phyloP scores from a whole-genome alignment of 106 monocot genomes.

The Dioscorea zingiberensis region DNA sequence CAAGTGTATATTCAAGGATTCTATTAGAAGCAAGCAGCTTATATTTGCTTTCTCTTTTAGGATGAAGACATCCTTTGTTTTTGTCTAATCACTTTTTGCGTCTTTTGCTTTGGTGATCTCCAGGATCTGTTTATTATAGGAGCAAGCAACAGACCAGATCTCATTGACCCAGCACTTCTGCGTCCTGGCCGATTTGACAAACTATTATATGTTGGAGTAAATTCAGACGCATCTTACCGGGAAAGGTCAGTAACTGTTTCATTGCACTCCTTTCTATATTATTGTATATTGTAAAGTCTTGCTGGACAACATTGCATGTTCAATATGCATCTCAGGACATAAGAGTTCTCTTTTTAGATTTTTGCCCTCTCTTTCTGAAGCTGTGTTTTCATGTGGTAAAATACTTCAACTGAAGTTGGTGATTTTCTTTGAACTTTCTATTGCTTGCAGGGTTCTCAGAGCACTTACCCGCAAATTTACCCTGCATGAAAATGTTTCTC shows the following conservation, averaged over 20 bases:
- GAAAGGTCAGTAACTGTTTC: conserved; percentile 51
- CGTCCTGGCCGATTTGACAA: conserved; percentile 94
- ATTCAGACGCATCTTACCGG: conserved; percentile 67
- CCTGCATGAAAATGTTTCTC: conserved; percentile 72
- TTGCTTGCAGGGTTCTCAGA: conserved; percentile 56
- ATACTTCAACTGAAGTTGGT: not conserved
- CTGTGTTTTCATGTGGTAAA: too few relatives aligned
- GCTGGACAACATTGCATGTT: too few relatives aligned
- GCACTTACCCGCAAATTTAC: conserved; percentile 86
- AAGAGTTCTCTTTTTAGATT: too few relatives aligned
- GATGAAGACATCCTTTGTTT: not conserved
- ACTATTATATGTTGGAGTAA: conserved; percentile 90
- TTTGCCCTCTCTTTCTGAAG: too few relatives aligned
- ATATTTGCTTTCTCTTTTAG: not conserved
- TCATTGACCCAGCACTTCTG: conserved; percentile 89
- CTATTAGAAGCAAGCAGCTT: not conserved
- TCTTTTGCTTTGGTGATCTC: not conserved
- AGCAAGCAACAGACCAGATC: conserved; percentile 92
- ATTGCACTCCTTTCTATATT: not conserved
- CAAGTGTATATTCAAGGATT: not conserved
- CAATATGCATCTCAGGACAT: too few relatives aligned
- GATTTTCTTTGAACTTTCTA: not conserved
- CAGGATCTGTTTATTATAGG: conserved; percentile 97
- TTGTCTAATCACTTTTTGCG: not conserved
- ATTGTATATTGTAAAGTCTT: too few relatives aligned